phyloP scores from a whole-genome alignment of 345 rosid species.

The Draba incana region DNA sequence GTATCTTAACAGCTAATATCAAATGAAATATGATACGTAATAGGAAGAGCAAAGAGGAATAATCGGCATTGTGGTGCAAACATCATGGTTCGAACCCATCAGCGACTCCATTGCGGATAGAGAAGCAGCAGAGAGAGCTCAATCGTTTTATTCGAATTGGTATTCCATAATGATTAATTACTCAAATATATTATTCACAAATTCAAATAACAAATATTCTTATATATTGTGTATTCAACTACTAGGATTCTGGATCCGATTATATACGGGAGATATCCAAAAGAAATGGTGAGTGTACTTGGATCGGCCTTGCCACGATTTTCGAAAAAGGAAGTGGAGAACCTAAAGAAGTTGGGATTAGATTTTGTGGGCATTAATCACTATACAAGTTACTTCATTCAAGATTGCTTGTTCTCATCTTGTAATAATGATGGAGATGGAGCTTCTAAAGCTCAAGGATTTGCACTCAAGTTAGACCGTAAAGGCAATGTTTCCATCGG shows the following conservation, averaged over 20 bases:
- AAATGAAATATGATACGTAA: background rate
- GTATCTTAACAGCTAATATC: background rate
- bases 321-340: constrained; percentile 47
- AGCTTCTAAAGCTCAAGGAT: constrained; percentile 56
- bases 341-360: constrained; percentile 42
- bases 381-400: constrained; percentile 57
- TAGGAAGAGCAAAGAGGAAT: constrained; percentile 58
- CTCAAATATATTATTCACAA: background rate
- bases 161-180: constrained; percentile 27
- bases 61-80: constrained; percentile 65
- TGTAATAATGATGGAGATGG: constrained; percentile 59
- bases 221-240: background rate
- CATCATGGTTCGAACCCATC: constrained; percentile 65
- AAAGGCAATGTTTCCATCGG: constrained; percentile 56
- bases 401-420: constrained; percentile 59
- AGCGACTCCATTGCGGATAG: constrained; percentile 54
- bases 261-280: constrained; percentile 59
- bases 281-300: constrained; percentile 54
- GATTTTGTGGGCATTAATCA: constrained; percentile 75
- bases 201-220: background rate
- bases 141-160: constrained; percentile 66
- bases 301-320: constrained; percentile 56
- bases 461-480: constrained; percentile 36
- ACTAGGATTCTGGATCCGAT: constrained; percentile 69
- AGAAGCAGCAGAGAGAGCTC: constrained; percentile 65